These are phyloP conservation scores for Forsythia suspensa DNA, from an alignment of 257 asterid species.

Conservation along the genomic window DNA sequence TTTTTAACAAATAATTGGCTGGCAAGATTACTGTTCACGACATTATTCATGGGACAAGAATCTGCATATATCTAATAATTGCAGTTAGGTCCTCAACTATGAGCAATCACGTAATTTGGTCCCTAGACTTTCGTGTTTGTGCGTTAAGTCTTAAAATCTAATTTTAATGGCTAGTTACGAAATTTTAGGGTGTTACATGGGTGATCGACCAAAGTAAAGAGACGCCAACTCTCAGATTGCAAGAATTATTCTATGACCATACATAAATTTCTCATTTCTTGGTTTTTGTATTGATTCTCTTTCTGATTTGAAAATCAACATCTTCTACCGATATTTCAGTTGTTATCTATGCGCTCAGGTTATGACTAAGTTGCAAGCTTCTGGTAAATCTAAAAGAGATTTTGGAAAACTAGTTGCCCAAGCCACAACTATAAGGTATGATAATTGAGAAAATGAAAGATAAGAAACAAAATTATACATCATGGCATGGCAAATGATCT, in stretches of 20 bases:
- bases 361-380: conserved; percentile 79
- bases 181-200: background rate
- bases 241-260: background rate
- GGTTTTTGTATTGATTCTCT: background rate
- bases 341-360: conserved; percentile 40
- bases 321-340: conserved; percentile 1
- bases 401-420: conserved; percentile 80
- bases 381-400: conserved; percentile 80
- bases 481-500: too few species aligned
- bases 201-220: background rate
- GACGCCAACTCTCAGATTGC: background rate
- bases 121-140: too few species aligned
- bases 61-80: too few species aligned
- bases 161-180: too few species aligned
- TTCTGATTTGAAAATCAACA: background rate
- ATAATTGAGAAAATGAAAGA: conserved; percentile 41
- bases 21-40: too few species aligned
- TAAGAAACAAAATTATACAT: too few species aligned
- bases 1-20: too few species aligned
- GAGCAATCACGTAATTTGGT: too few species aligned
- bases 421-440: conserved; percentile 62
- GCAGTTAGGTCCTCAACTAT: too few species aligned
- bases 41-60: too few species aligned
- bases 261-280: background rate
- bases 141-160: too few species aligned